phyloP scores from a whole-genome alignment of 768 basidiomycete species.

The Psilocybe sp. region DNA sequence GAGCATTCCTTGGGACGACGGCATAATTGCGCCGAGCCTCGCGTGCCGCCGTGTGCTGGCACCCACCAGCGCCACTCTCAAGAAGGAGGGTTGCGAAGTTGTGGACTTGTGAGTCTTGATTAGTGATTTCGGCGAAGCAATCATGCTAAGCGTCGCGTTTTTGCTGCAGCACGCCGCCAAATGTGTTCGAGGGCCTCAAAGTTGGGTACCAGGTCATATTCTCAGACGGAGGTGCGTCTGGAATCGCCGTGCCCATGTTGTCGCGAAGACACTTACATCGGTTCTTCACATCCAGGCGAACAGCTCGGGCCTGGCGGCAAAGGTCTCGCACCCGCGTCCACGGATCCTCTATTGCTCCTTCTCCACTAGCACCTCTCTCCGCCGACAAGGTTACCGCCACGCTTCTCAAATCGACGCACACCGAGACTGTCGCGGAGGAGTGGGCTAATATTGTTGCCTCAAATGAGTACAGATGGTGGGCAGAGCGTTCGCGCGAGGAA shows the following conservation, averaged over 20 bases:
- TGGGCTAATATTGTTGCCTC: slow-evolving; percentile 44
- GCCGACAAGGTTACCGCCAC: slow-evolving; percentile 35
- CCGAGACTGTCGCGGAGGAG: slow-evolving; percentile 50
- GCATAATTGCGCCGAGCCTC: slow-evolving; percentile 57
- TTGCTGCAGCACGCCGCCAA: slow-evolving; percentile 37
- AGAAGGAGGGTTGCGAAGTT: slow-evolving; percentile 60
- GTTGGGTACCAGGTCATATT: slow-evolving; percentile 55
- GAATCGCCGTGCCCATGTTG: slow-evolving; percentile 4
- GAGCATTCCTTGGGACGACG: slow-evolving; percentile 60
- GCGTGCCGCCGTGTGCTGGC: slow-evolving; percentile 58
- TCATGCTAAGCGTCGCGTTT: too few species aligned
- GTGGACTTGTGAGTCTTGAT: slow-evolving; percentile 51
- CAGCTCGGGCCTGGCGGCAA: slow-evolving; percentile 34
- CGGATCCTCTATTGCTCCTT: slow-evolving; percentile 36
- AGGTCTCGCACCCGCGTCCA: slow-evolving; percentile 28
- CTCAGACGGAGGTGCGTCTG: slow-evolving; percentile 48
- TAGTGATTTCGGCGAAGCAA: not conserved
- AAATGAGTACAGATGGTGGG: slow-evolving; percentile 43
- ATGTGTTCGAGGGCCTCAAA: slow-evolving; percentile 43
- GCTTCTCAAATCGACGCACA: slow-evolving; percentile 36
- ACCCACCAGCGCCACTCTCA: slow-evolving; percentile 48
- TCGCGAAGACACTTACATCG: slow-evolving; percentile 3
- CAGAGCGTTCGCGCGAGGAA: slow-evolving; percentile 42
- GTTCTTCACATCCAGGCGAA: slow-evolving; percentile 30
- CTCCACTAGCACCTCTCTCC: slow-evolving; percentile 29